Evolutionary conservation across 1,284 basidiomycete species (phyloP), one percentile per base, ranked within the genome.

Genomic region (Pseudozyma hubeiensis): DNA sequence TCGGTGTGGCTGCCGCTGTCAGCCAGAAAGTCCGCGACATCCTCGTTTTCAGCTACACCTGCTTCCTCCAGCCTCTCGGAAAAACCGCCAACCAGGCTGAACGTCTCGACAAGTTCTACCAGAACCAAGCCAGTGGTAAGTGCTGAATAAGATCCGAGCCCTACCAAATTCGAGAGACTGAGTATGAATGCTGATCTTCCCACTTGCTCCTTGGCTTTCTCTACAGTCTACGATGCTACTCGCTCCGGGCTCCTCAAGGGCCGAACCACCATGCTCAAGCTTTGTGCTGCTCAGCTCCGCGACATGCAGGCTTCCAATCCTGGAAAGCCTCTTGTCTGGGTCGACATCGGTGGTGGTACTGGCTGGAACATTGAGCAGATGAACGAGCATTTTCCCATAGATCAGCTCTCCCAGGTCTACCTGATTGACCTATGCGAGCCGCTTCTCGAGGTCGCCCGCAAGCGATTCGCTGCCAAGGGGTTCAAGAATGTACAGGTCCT

Each of bases 341-440:
- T 93, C 34, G 92, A 93, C 83, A 90, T 93, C 59, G 92, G 92
- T 9, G 92, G 92, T 31, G 92, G 92, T 37, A 93, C 92, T 10
- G 90, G 91, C 13, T 90, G 91, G 87, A 93, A 93, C 84, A 90
- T 93, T 74, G 92, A 93, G 85, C 87, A 90, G 71, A 93, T 92
- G 92, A 87, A 91, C 85, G 88, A 89, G 77, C 89, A 89, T 83
- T 87, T 92, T 61, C 89, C 90, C 14, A 68, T 84, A 40, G 62
- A 64, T 43, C 63, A 81, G 63, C 72, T 83, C 24, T 80, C 80
- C 10, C 75, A 90, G 31, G 86, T 93, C 57, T 93, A 93, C 84
- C 87, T 93, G 51, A 86, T 92, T 77, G 91, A 92, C 78, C 88
- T 92, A 8, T 92, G 91, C 77, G 90, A 91, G 80, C 90, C 91